Conservation (phyloP, 768 basidiomycete species). For the Boletus rubescentipes region DNA sequence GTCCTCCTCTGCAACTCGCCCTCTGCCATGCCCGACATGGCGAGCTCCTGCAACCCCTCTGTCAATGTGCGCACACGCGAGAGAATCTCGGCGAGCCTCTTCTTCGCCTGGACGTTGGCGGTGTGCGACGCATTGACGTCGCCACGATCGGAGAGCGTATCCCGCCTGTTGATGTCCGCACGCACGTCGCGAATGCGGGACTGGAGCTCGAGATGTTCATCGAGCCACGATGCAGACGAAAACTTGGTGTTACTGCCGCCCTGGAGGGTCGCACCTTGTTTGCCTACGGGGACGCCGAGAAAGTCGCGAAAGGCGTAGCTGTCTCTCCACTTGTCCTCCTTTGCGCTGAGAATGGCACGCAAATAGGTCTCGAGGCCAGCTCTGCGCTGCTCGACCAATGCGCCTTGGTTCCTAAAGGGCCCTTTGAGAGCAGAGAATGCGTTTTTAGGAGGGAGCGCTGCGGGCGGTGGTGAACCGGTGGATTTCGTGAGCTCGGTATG, state of each 20-base stretch:
- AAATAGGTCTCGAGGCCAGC: slow-evolving; percentile 80
- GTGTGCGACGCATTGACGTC: slow-evolving; percentile 75
- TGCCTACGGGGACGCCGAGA: slow-evolving; percentile 75
- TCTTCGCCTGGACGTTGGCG: slow-evolving; percentile 82
- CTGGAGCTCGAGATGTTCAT: slow-evolving; percentile 82
- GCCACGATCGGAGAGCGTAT: slow-evolving; percentile 73
- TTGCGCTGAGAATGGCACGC: slow-evolving; percentile 78
- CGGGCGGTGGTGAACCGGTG: slow-evolving; percentile 80
- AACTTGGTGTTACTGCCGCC: slow-evolving; percentile 46
- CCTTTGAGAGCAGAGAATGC: slow-evolving; percentile 63
- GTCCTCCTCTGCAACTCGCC: slow-evolving; percentile 90
- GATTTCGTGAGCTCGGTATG: slow-evolving; percentile 77
- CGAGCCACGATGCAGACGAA: slow-evolving; percentile 82
- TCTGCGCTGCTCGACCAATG: slow-evolving; percentile 75
- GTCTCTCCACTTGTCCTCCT: slow-evolving; percentile 83
- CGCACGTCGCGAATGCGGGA: slow-evolving; percentile 76
- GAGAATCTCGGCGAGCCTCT: slow-evolving; percentile 76
- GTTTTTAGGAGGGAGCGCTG: slow-evolving; percentile 82
- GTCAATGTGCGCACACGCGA: slow-evolving; percentile 71
- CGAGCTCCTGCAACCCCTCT: slow-evolving; percentile 64
- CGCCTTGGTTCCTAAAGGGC: slow-evolving; percentile 48
- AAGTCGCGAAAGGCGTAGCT: slow-evolving; percentile 80
- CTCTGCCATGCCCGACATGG: slow-evolving; percentile 71
- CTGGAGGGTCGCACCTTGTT: slow-evolving; percentile 37
- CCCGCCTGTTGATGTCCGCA: slow-evolving; percentile 84